Conservation (phyloP, 2,329 filamentous ascomycete species). For the Xylariaceae sp. region DNA sequence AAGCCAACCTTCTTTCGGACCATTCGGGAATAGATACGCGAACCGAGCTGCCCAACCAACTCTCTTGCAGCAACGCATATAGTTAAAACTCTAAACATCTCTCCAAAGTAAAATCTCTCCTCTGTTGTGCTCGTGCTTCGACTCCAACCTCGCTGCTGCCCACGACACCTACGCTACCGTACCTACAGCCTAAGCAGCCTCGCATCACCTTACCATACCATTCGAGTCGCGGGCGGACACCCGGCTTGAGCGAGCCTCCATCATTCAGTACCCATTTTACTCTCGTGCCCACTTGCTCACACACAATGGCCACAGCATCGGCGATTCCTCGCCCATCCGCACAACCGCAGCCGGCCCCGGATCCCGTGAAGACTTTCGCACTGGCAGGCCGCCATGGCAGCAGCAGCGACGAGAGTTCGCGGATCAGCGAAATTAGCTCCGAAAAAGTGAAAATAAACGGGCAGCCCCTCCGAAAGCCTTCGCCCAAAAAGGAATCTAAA, state of each 20-base stretch:
- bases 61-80: not conserved
- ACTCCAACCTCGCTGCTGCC: not conserved
- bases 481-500: conserved; percentile 10
- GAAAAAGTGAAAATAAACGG: conserved; percentile 30
- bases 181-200: too few relatives aligned
- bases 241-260: not conserved
- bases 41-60: not conserved
- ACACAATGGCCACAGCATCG: conserved; percentile 15
- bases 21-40: conserved; percentile 14
- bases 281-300: not conserved
- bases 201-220: not conserved
- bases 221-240: not conserved
- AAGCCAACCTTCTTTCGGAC: conserved; percentile 7
- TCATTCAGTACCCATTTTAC: not conserved
- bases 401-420: conserved; percentile 34
- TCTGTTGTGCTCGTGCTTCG: not conserved
- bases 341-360: not conserved
- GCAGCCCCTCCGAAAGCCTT: conserved; percentile 9
- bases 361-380: conserved; percentile 13
- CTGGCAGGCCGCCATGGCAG: conserved; percentile 27
- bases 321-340: not conserved
- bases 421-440: conserved; percentile 34
- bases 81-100: conserved; percentile 12
- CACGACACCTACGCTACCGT: too few relatives aligned
- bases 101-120: not conserved